phyloP scores from a whole-genome alignment of 2,329 filamentous ascomycete species.

The Colletotrichum kahawae region DNA sequence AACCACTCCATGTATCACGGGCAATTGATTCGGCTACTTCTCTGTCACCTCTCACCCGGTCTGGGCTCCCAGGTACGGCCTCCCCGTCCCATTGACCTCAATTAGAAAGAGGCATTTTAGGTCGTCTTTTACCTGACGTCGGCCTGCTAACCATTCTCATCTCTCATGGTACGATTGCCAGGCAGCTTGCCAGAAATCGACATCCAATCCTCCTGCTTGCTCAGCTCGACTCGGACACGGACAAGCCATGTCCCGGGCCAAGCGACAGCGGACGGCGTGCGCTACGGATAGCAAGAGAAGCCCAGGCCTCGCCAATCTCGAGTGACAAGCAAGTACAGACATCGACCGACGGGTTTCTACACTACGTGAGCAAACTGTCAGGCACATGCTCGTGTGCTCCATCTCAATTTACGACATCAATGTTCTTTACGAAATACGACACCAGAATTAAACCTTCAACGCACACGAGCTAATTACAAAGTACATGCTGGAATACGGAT shows the following conservation, averaged over 20 bases:
- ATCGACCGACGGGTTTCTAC: neutral
- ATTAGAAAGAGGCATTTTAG: neutral
- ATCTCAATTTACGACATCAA: neutral
- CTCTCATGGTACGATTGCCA: neutral
- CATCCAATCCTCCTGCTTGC: neutral
- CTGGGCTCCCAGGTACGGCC: neutral
- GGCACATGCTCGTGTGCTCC: slow-evolving; percentile 4
- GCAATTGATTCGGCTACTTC: neutral
- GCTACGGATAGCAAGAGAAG: neutral
- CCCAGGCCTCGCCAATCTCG: neutral
- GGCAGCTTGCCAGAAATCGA: neutral
- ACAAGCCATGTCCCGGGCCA: neutral
- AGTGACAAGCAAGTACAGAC: neutral
- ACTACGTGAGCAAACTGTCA: neutral
- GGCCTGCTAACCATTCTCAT: neutral
- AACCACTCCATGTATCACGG: neutral
- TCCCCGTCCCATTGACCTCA: neutral
- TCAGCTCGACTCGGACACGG: neutral
- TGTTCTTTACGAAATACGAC: neutral
- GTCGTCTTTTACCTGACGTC: neutral
- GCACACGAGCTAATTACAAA: neutral
- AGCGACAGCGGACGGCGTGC: neutral
- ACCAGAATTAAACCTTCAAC: neutral
- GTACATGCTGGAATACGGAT: neutral
- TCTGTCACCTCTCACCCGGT: neutral